These are phyloP conservation scores for Mesembryanthemum crystallinum DNA, from an alignment of 148 eudicot species.

Conservation along the genomic window DNA sequence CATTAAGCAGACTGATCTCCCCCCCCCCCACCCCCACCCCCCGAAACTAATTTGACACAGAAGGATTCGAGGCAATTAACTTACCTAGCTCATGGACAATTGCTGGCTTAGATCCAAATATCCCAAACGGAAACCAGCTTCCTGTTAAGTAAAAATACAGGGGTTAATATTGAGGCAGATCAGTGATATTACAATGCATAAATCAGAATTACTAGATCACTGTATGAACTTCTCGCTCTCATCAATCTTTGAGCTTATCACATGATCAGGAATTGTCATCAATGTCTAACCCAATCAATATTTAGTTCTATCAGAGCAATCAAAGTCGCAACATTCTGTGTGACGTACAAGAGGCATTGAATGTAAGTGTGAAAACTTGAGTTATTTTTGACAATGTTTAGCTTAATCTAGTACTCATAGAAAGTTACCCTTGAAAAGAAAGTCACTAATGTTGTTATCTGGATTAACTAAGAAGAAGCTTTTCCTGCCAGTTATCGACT, in stretches of 20 bases:
- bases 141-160: conserved; percentile 21
- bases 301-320: not conserved
- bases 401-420: not conserved
- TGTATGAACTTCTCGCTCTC: not conserved
- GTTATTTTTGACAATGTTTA: not conserved
- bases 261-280: too few species aligned
- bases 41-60: not conserved
- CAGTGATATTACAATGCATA: not conserved
- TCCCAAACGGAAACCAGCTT: conserved; percentile 30
- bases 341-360: not conserved
- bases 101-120: conserved; percentile 19
- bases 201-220: not conserved
- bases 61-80: not conserved
- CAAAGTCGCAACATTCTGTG: not conserved
- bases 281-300: not conserved
- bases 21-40: too few species aligned
- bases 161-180: not conserved
- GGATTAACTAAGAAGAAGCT: too few species aligned
- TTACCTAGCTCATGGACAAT: conserved; percentile 22
- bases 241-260: not conserved
- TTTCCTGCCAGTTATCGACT: too few species aligned
- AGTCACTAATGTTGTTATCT: too few species aligned
- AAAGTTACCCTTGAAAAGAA: too few species aligned
- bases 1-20: not conserved
- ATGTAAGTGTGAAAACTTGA: not conserved